Conservation (phyloP, 2,329 filamentous ascomycete species). For the Dothistroma septosporum region DNA sequence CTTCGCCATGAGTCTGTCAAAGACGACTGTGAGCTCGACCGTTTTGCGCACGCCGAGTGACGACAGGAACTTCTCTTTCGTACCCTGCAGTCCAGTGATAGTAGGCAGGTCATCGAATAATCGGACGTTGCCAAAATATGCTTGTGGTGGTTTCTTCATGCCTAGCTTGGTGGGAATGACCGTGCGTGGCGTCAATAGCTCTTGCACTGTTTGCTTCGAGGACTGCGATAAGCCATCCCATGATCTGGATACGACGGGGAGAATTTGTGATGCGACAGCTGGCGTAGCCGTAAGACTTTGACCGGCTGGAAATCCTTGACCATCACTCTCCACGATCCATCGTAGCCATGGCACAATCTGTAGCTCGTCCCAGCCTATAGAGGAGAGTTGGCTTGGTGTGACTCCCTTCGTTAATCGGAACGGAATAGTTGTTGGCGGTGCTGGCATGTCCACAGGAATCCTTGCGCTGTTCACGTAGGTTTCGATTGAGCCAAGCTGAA, state of each 20-base stretch:
- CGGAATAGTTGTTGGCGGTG: slow-evolving; percentile 78
- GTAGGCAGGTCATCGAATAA: slow-evolving; percentile 90
- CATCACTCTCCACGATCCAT: slow-evolving; percentile 68
- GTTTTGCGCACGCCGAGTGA: slow-evolving; percentile 90
- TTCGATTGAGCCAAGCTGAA: slow-evolving; percentile 70
- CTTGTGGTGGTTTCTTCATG: slow-evolving; percentile 78
- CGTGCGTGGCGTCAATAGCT: slow-evolving; percentile 62
- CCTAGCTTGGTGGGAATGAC: slow-evolving; percentile 88
- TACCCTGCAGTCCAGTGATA: slow-evolving; percentile 67
- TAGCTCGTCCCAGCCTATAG: slow-evolving; percentile 80
- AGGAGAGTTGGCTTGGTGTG: slow-evolving; percentile 64
- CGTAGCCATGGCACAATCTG: slow-evolving; percentile 81
- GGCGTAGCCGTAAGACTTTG: slow-evolving; percentile 68
- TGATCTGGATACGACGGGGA: slow-evolving; percentile 78
- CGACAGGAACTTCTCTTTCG: slow-evolving; percentile 86
- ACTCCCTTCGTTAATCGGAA: slow-evolving; percentile 74
- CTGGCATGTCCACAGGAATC: slow-evolving; percentile 75
- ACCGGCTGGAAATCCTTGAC: slow-evolving; percentile 56
- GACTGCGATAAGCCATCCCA: slow-evolving; percentile 74
- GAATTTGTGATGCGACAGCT: slow-evolving; percentile 70
- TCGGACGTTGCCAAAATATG: slow-evolving; percentile 91
- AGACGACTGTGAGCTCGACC: slow-evolving; percentile 89
- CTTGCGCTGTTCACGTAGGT: slow-evolving; percentile 72
- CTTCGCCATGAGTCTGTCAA: slow-evolving; percentile 71
- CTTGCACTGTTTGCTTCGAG: slow-evolving; percentile 62